Conservation (phyloP, 1,284 basidiomycete genomes). For the Sporisorium scitamineum region DNA sequence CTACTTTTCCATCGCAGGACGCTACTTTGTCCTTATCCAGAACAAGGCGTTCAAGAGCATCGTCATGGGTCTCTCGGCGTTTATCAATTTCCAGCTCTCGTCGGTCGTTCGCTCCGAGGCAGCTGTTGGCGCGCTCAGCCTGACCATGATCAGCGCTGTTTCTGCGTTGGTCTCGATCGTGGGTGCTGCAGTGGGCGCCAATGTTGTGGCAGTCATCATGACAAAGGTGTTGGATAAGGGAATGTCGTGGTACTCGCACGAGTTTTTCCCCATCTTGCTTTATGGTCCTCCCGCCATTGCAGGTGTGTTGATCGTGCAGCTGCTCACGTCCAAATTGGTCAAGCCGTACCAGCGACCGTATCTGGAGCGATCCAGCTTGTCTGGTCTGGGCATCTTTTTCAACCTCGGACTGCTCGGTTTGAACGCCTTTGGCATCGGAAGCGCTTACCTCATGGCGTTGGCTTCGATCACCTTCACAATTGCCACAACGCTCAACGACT, state of each 20-base stretch:
- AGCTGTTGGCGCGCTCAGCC: constrained; percentile 48
- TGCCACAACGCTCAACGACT: constrained; percentile 60
- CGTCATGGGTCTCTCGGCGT: constrained; percentile 60
- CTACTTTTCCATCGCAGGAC: constrained; percentile 73
- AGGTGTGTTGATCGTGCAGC: constrained; percentile 75
- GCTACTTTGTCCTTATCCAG: constrained; percentile 72
- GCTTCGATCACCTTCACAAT: constrained; percentile 72
- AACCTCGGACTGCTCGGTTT: constrained; percentile 49
- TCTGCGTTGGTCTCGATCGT: constrained; percentile 65
- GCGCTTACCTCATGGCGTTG: constrained; percentile 78
- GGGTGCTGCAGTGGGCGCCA: constrained; percentile 75
- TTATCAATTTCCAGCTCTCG: constrained; percentile 66
- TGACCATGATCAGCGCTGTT: constrained; percentile 53
- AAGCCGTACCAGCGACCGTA: constrained; percentile 69
- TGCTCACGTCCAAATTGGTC: constrained; percentile 75
- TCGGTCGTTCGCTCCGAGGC: constrained; percentile 67
- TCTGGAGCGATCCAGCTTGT: constrained; percentile 61
- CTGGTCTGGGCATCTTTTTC: constrained; percentile 55
- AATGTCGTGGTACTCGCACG: constrained; percentile 73
- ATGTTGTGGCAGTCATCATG: constrained; percentile 82
- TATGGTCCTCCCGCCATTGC: constrained; percentile 79
- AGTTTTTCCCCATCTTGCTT: constrained; percentile 79
- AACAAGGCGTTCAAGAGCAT: constrained; percentile 69
- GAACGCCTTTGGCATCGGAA: constrained; percentile 78
- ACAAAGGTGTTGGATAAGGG: constrained; percentile 75